Base-by-base conservation (phyloP, 2,329 filamentous ascomycete genomes). In the Monosporascus sp. region DNA sequence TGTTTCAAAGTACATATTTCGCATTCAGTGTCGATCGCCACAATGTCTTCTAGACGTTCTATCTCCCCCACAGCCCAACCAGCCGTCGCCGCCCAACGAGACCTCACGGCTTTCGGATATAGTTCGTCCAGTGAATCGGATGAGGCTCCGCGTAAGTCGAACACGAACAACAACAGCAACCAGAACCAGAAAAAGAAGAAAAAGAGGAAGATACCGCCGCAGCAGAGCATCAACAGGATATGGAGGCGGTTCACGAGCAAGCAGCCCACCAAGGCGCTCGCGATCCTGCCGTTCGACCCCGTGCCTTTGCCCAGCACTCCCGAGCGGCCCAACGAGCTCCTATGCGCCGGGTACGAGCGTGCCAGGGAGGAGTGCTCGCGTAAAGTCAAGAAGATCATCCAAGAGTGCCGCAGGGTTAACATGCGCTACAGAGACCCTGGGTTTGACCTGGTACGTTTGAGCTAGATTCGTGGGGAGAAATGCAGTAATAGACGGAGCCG, bases 351-450 rank as follows among this genome's bases (percentile, higher is more conserved):
- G 5, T 88, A 86, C 62, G 80, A 87, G 58, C 77, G 85, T 47
- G 86, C 85, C 0, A 79, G 74, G 1, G 81, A 83, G 20, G 81
- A 85, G 60, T 89, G 86, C 64, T 77, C 76, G 20, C 78, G 80
- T 46, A 87, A 76, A 70, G 87, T 77, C 36, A 71, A 76, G 47
- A 83, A 83, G 65, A 85, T 85, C 54, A 80, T 83, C 48, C 72
- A 79, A 56, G 81, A 84, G 61, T 94, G 90, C 70, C 77, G 79
- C 58, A 77, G 88, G 22, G 77, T 91, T 38, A 95, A 95, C 62
- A 87, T 87, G 67, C 87, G 90, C 63, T 95, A 94, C 66, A 80
- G 88, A 24, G 86, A 89, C 59, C 81, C 82, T 1, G 79, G 77
- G 1, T 83, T 76, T 68, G 80, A 83, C 59, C 63, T 83, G 65